A percentile compares a stretch with the other conserved stretches of the same genome.
These are phyloP conservation scores for Penicilliopsis zonata DNA, from an alignment of 495 filamentous ascomycete species.

Conservation along the genomic window DNA sequence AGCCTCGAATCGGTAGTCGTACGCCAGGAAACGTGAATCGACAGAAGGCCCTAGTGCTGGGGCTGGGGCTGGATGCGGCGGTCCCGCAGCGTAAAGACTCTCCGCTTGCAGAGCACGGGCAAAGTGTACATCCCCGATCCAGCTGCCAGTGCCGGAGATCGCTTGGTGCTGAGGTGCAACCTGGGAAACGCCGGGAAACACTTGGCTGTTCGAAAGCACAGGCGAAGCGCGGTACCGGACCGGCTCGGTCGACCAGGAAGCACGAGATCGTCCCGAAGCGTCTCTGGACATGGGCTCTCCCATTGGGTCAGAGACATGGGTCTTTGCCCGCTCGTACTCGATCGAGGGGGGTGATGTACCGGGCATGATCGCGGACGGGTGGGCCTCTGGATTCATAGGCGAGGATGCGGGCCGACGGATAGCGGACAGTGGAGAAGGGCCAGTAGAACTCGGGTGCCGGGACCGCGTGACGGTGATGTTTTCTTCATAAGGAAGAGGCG, in stretches of 20 bases:
- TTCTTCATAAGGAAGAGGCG: slow-evolving; percentile 17
- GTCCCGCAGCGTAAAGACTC: slow-evolving; percentile 8
- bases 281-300: slow-evolving; percentile 21
- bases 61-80: slow-evolving; percentile 2
- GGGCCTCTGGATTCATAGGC: slow-evolving; percentile 7
- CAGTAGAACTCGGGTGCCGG: slow-evolving; percentile 5
- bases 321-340: no score
- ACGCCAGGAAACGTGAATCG: no score
- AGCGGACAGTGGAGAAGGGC: slow-evolving; percentile 1
- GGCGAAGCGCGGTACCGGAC: slow-evolving; percentile 10
- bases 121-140: slow-evolving; percentile 9
- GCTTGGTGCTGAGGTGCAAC: slow-evolving; percentile 9
- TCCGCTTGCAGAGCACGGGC: slow-evolving; percentile 15
- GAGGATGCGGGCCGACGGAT: slow-evolving; percentile 2
- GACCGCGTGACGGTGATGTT: slow-evolving; percentile 15
- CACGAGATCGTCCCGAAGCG: slow-evolving; percentile 21
- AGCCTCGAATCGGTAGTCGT: no score
- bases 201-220: slow-evolving; percentile 1
- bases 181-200: slow-evolving; percentile 1
- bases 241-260: slow-evolving; percentile 30
- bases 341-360: slow-evolving; percentile 16
- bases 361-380: slow-evolving; percentile 33
- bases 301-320: slow-evolving; percentile 16
- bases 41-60: not conserved
- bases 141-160: slow-evolving; percentile 11